These are phyloP conservation scores for Podaxis mareebaensis DNA, from an alignment of 768 basidiomycete species.

Conservation along the genomic window DNA sequence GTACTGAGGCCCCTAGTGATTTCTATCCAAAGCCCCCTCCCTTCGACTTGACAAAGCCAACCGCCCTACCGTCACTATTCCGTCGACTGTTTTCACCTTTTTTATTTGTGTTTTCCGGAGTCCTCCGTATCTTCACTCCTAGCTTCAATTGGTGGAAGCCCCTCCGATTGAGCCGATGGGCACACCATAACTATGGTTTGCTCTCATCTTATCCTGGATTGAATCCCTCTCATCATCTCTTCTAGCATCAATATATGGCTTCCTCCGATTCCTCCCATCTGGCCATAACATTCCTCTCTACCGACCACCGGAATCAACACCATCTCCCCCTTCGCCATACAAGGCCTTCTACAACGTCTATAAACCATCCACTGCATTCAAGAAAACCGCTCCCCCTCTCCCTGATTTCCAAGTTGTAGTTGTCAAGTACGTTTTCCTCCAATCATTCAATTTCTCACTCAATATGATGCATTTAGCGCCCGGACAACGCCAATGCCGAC, in stretches of 20 bases:
- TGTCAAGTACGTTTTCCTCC: conserved; percentile 62
- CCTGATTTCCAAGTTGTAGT: conserved; percentile 90
- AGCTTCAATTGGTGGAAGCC: conserved; percentile 68
- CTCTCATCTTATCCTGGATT: conserved; percentile 1
- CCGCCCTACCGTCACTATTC: conserved; percentile 30
- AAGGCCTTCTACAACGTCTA: conserved; percentile 87
- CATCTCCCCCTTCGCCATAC: conserved; percentile 52
- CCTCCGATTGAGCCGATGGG: conserved; percentile 45
- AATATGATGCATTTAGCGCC: conserved; percentile 50
- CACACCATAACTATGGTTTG: conserved; percentile 57
- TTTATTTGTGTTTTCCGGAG: conserved; percentile 31
- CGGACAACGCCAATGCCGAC: conserved; percentile 82
- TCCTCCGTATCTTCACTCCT: conserved; percentile 31
- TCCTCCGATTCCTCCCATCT: conserved; percentile 71
- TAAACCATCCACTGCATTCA: conserved; percentile 86
- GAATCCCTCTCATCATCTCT: background rate
- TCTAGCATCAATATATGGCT: conserved; percentile 66
- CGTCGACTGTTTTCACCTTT: conserved; percentile 35
- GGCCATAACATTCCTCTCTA: conserved; percentile 57
- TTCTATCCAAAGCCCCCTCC: conserved; percentile 55
- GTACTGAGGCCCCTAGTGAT: conserved; percentile 61
- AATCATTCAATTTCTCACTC: background rate
- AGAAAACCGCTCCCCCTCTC: conserved; percentile 69
- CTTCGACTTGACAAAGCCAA: conserved; percentile 19
- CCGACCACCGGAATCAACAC: conserved; percentile 22